Conservation (phyloP, 2,329 filamentous ascomycete species). For the Shiraia bambusicola region DNA sequence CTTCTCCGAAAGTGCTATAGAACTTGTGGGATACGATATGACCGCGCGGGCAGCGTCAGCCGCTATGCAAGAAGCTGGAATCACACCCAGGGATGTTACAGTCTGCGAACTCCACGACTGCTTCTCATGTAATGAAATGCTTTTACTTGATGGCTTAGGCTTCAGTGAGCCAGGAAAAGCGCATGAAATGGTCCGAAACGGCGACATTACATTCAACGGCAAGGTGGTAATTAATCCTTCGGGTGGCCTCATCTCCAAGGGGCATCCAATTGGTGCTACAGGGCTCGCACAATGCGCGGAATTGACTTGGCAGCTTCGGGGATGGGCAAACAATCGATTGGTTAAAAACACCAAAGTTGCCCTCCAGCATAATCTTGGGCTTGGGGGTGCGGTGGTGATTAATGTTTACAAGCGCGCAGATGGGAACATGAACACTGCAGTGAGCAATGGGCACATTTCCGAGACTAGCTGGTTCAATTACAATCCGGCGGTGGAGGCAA, state of each 20-base stretch:
- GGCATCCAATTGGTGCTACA: constrained; percentile 88
- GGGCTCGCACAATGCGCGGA: constrained; percentile 93
- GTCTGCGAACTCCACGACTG: constrained; percentile 95
- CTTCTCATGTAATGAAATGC: constrained; percentile 92
- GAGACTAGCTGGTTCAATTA: constrained; percentile 73
- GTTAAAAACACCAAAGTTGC: constrained; percentile 67
- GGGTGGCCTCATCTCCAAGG: constrained; percentile 90
- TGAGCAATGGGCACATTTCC: constrained; percentile 66
- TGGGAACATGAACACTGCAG: constrained; percentile 61
- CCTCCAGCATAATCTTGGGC: constrained; percentile 87
- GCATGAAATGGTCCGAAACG: constrained; percentile 81
- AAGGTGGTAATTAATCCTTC: constrained; percentile 79
- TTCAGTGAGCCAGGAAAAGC: constrained; percentile 77
- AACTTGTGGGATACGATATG: constrained; percentile 90
- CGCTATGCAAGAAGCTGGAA: constrained; percentile 72
- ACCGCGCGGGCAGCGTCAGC: constrained; percentile 66
- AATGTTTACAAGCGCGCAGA: constrained; percentile 86
- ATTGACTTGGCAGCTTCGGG: constrained; percentile 89
- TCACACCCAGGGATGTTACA: constrained; percentile 67
- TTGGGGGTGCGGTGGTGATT: constrained; percentile 86
- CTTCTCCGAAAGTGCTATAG: constrained; percentile 78
- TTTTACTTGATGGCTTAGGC: constrained; percentile 80
- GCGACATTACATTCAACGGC: constrained; percentile 88
- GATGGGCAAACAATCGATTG: constrained; percentile 89
- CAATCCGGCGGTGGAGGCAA: constrained; percentile 86